Conservation (phyloP, 2,329 filamentous ascomycete genomes). For the Phaeophleospora eucalypticola region DNA sequence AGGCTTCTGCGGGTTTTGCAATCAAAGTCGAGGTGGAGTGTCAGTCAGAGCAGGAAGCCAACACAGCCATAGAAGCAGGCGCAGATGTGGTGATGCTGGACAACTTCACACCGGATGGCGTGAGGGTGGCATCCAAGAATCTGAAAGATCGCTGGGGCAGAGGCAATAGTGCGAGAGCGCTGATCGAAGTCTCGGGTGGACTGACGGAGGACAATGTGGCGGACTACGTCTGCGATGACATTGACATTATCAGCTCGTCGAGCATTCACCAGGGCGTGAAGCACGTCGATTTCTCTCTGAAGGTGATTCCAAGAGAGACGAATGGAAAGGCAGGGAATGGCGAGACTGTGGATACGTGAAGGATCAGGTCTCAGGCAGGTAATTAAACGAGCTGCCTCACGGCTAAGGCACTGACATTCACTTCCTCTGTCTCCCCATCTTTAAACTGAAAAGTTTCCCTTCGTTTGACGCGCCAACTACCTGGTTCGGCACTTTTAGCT, state of each 20-base stretch:
- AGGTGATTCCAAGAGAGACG: slow-evolving; percentile 58
- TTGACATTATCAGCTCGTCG: slow-evolving; percentile 94
- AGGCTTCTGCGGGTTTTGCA: slow-evolving; percentile 78
- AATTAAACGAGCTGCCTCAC: neutral
- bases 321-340: slow-evolving; percentile 23
- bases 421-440: slow-evolving; percentile 2
- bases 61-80: slow-evolving; percentile 84
- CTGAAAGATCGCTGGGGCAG: slow-evolving; percentile 74
- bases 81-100: slow-evolving; percentile 97
- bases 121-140: slow-evolving; percentile 67
- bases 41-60: slow-evolving; percentile 78
- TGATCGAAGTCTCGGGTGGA: slow-evolving; percentile 91
- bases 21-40: slow-evolving; percentile 97
- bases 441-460: neutral
- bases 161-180: slow-evolving; percentile 56
- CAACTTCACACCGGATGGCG: slow-evolving; percentile 80
- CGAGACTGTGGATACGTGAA: slow-evolving; percentile 21
- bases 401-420: neutral
- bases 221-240: slow-evolving; percentile 72
- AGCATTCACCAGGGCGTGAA: slow-evolving; percentile 94
- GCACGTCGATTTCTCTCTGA: slow-evolving; percentile 93
- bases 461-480: neutral
- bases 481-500: slow-evolving; percentile 1
- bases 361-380: neutral
- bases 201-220: slow-evolving; percentile 80